Conservation (phyloP, 148 eudicot species). For the Silene uniflora region DNA sequence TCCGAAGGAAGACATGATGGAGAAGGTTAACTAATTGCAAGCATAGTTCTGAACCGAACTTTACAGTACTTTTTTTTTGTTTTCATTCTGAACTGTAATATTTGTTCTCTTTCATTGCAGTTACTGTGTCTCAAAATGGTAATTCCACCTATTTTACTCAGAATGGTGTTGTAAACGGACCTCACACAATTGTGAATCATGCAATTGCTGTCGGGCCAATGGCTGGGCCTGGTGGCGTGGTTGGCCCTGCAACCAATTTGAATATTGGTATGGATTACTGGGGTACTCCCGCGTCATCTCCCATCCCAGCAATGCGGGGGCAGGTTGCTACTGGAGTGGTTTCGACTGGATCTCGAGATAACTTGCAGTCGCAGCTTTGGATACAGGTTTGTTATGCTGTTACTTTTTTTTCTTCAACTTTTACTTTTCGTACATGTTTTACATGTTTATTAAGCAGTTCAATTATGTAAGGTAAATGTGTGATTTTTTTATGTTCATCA, state of each 20-base stretch:
- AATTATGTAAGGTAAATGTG: neutral
- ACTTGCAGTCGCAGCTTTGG: constrained; percentile 78
- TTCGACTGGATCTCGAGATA: constrained; percentile 74
- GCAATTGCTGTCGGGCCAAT: constrained; percentile 55
- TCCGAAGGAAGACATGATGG: constrained; percentile 59
- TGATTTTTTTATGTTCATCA: neutral
- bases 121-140: constrained; percentile 70
- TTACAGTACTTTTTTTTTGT: neutral
- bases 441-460: neutral
- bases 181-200: constrained; percentile 58
- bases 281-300: constrained; percentile 58
- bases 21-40: constrained; percentile 46
- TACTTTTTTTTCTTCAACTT: neutral
- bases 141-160: constrained; percentile 48
- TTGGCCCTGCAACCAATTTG: constrained; percentile 88
- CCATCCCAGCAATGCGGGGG: constrained; percentile 63
- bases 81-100: constrained; percentile 8
- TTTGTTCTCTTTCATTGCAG: constrained; percentile 32
- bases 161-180: constrained; percentile 55
- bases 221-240: constrained; percentile 57
- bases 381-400: constrained; percentile 52
- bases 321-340: constrained; percentile 73
- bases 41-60: constrained; percentile 6
- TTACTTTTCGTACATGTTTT: neutral
- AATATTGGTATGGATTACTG: constrained; percentile 99